Evolutionary conservation across 768 basidiomycete genomes (phyloP).

Genomic region (Arthromyces matolae): DNA sequence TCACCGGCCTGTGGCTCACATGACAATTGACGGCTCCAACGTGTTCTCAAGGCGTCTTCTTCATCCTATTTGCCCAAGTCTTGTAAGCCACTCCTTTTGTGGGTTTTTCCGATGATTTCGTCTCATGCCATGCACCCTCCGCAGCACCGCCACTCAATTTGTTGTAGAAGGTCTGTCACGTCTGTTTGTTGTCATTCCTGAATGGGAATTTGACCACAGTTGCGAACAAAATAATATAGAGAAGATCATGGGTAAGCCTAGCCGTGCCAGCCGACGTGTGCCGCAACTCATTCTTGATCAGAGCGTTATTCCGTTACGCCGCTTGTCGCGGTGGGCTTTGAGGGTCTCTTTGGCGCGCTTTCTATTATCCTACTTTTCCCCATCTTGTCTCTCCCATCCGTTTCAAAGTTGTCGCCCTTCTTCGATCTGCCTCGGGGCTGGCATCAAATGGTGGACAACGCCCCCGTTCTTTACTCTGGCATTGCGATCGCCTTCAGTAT

Average conservation of each 20-base stretch:
- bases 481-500: constrained; percentile 76
- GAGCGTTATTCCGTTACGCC: constrained; percentile 80
- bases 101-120: constrained; percentile 17
- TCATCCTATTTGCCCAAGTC: constrained; percentile 90
- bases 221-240: constrained; percentile 47
- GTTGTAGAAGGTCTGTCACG: constrained; percentile 66
- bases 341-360: constrained; percentile 87
- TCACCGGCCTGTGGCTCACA: constrained; percentile 10
- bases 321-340: constrained; percentile 89
- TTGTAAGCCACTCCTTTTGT: constrained; percentile 57
- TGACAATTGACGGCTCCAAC: constrained; percentile 17
- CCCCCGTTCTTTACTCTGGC: constrained; percentile 63
- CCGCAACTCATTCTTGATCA: constrained; percentile 14
- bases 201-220: constrained; percentile 9
- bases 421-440: constrained; percentile 91
- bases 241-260: constrained; percentile 71
- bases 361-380: constrained; percentile 80
- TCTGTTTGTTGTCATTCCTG: constrained; percentile 9
- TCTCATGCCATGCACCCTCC: constrained; percentile 4
- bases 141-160: constrained; percentile 85
- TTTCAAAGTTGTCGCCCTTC: constrained; percentile 60
- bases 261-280: background rate
- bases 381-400: constrained; percentile 65
- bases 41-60: constrained; percentile 65
- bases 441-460: constrained; percentile 81